Evolutionary conservation across 2,329 filamentous ascomycete species (phyloP).

Genomic region (Fusarium buharicum): DNA sequence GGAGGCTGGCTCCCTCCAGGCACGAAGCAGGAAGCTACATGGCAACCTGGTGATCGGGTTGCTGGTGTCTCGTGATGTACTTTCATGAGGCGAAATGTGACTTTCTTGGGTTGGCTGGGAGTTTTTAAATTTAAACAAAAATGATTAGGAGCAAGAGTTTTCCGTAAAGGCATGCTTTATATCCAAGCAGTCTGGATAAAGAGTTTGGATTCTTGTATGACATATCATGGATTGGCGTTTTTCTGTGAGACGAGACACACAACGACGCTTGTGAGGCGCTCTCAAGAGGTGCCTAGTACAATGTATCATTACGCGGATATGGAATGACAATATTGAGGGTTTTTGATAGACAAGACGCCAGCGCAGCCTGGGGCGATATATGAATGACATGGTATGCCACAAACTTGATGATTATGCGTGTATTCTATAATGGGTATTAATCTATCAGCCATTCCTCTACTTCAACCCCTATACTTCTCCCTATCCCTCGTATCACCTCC

Average conservation of each 20-base stretch:
- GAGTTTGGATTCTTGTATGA: slow-evolving; percentile 30
- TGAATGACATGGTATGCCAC: slow-evolving; percentile 20
- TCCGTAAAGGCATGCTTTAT: slow-evolving; percentile 4
- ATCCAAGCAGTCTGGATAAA: slow-evolving; percentile 26
- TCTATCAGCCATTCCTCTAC: slow-evolving; percentile 81
- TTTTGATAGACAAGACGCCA: slow-evolving; percentile 35
- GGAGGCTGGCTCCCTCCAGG: slow-evolving; percentile 77
- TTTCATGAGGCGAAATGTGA: not conserved
- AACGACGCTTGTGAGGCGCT: slow-evolving; percentile 9
- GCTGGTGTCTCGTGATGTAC: slow-evolving; percentile 38
- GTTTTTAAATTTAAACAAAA: slow-evolving; percentile 18
- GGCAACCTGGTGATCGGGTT: slow-evolving; percentile 61
- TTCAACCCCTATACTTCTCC: slow-evolving; percentile 79
- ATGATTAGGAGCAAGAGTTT: slow-evolving; percentile 19
- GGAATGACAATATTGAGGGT: slow-evolving; percentile 29
- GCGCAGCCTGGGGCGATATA: slow-evolving; percentile 19
- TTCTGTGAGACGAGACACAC: slow-evolving; percentile 13
- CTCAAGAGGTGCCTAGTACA: slow-evolving; percentile 12
- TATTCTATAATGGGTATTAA: slow-evolving; percentile 48
- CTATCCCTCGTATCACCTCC: slow-evolving; percentile 78
- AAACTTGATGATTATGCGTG: not conserved
- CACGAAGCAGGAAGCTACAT: slow-evolving; percentile 88
- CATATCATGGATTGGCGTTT: slow-evolving; percentile 39
- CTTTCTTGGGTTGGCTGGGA: slow-evolving; percentile 2
- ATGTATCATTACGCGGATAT: slow-evolving; percentile 43